Base-by-base conservation (phyloP, 495 filamentous ascomycete genomes). In the Aspergillus steynii region DNA sequence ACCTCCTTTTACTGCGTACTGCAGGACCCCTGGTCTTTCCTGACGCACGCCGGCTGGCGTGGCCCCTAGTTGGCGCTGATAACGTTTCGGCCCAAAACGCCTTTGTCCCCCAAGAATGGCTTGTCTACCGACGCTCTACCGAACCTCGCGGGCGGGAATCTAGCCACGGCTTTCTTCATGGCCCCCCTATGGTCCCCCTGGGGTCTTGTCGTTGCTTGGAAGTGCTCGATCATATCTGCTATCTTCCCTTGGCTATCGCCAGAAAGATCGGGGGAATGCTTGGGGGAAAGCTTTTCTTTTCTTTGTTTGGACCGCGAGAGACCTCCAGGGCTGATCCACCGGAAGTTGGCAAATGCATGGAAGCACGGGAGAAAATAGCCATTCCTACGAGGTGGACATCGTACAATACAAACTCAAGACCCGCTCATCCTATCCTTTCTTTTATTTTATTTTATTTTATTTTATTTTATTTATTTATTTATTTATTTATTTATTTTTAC, bases 281-380 rank as follows among this genome's bases (percentile, higher is more conserved):
- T 32, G 47, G 47, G 29, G 5, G 6, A 37, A 58, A 58, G 55
- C 20, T 58, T 48, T 27, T 29, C 14, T 29, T 25, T 29, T 49
- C 28, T 26, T 26, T 20, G 20, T 31, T 58, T 50, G 4, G 6
- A 20, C 29, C 15, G 3, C 37, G 12, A 15, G 37, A 42, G 12
- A 42, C 9, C 37, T 0, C 37, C 7, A 37, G 52, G 37, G n/a
- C 34, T 6, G 3, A 34, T 34, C 31, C 9, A 34, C 31, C 31
- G 9, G 51, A 53, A 5, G n/a, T n/a, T n/a, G 27, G 50, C 37
- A 53, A 51, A 68, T 71, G 68, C 72, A 74, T 74, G 60, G 70
- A 72, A 74, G 63, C 58, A 58, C 68, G 72, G 68, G 63, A 74
- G 68, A 74, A 74, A 29, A 55, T 56, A 56, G 15, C 28, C 47